Conservation (phyloP, 192 early-diverging fungal species). For the Rhizoclosmatium sp. region DNA sequence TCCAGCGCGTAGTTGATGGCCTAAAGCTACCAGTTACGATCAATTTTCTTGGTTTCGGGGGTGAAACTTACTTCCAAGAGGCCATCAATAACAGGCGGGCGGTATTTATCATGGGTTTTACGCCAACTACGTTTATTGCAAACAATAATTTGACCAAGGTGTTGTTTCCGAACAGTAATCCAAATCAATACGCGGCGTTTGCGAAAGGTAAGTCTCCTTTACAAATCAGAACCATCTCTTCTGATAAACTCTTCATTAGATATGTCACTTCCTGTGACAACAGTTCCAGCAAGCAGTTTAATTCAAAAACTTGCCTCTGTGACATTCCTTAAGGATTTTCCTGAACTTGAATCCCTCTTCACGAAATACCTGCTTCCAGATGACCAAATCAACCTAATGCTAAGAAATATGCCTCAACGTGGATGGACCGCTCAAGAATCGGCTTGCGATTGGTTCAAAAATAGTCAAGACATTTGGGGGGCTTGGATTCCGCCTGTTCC, state of each 20-base stretch:
- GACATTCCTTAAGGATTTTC: background rate
- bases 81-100: background rate
- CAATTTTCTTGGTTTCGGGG: background rate
- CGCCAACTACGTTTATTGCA: background rate
- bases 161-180: background rate
- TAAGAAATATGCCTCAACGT: background rate
- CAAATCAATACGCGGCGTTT: background rate
- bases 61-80: background rate
- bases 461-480: conserved; percentile 5
- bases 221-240: background rate
- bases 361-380: background rate
- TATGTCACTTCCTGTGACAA: background rate
- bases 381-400: background rate
- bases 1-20: background rate
- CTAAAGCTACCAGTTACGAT: background rate
- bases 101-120: background rate
- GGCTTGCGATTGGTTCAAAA: background rate
- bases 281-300: background rate
- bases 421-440: background rate
- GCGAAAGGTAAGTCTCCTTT: background rate
- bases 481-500: conserved; percentile 14
- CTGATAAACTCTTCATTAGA: background rate
- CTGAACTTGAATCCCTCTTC: background rate
- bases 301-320: background rate
- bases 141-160: background rate